Conservation (phyloP, 2,329 filamentous ascomycete species). For the Pestalotiopsis fici region DNA sequence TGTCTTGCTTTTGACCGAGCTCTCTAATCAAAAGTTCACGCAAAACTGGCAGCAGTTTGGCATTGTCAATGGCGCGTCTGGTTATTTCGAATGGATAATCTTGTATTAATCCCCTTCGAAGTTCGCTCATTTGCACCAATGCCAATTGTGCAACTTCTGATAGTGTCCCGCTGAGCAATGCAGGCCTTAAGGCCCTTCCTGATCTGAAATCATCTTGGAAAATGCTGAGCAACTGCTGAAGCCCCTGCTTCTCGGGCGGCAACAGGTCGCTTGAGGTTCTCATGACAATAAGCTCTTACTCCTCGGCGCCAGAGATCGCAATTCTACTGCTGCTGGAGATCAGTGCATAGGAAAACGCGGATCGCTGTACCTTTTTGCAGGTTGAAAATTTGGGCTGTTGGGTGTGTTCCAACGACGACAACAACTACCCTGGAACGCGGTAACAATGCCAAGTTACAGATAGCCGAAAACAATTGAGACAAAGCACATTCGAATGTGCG, state of each 20-base stretch:
- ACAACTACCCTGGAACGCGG: background rate
- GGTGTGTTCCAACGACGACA: too few relatives aligned
- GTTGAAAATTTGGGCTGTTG: too few relatives aligned
- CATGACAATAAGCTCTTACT: background rate
- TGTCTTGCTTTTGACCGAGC: background rate
- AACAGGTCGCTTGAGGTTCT: background rate
- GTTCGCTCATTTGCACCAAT: background rate
- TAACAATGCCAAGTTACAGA: background rate
- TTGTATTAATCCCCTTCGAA: slow-evolving; percentile 2
- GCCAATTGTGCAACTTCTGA: slow-evolving; percentile 1
- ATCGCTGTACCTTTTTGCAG: too few relatives aligned
- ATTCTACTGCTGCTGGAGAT: too few relatives aligned
- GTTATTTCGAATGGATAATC: background rate
- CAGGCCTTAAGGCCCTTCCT: background rate
- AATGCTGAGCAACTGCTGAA: background rate
- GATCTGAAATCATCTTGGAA: background rate
- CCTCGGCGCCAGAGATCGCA: too few relatives aligned
- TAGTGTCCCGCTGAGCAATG: background rate
- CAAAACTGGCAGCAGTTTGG: background rate
- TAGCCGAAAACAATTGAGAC: background rate
- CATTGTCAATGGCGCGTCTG: background rate
- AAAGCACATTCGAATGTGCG: background rate
- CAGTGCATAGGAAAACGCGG: background rate
- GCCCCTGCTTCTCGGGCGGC: background rate
- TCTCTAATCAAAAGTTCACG: background rate